phyloP scores from a whole-genome alignment of 179 eudicot species.

The Sideroxylon spinosum region DNA sequence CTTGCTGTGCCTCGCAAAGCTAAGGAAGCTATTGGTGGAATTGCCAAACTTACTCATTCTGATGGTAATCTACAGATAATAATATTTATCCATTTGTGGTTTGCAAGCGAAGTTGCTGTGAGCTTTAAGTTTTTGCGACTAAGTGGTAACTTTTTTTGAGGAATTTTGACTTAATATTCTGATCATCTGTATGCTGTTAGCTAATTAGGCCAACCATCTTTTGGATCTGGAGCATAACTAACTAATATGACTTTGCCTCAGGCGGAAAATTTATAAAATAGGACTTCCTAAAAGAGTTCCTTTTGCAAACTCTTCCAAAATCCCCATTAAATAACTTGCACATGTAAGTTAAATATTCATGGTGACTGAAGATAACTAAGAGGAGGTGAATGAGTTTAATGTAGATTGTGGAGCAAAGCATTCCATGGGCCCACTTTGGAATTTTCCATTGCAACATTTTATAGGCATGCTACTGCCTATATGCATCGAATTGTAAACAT shows the following conservation, averaged over 20 bases:
- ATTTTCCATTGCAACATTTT: slow-evolving; percentile 2
- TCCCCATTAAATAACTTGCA: too few species aligned
- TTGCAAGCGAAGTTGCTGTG: neutral
- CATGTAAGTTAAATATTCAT: too few species aligned
- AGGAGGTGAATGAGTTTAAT: too few species aligned
- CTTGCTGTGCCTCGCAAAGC: slow-evolving; percentile 99
- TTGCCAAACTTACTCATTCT: slow-evolving; percentile 84
- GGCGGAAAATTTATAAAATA: too few species aligned
- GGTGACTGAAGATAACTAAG: too few species aligned
- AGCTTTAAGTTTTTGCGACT: neutral
- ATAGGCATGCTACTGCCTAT: neutral
- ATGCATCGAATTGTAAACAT: neutral
- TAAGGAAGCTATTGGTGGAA: slow-evolving; percentile 98
- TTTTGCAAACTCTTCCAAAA: too few species aligned
- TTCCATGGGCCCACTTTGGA: neutral
- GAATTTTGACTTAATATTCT: neutral
- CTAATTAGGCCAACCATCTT: neutral
- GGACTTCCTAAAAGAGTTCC: too few species aligned
- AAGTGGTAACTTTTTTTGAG: too few species aligned
- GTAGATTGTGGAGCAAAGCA: neutral
- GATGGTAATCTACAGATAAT: slow-evolving; percentile 54
- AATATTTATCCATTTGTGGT: neutral
- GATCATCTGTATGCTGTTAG: too few species aligned
- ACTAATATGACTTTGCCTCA: neutral
- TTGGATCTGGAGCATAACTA: neutral